phyloP scores from a whole-genome alignment of 2,329 filamentous ascomycete genomes.

The Xylariaceae sp. region DNA sequence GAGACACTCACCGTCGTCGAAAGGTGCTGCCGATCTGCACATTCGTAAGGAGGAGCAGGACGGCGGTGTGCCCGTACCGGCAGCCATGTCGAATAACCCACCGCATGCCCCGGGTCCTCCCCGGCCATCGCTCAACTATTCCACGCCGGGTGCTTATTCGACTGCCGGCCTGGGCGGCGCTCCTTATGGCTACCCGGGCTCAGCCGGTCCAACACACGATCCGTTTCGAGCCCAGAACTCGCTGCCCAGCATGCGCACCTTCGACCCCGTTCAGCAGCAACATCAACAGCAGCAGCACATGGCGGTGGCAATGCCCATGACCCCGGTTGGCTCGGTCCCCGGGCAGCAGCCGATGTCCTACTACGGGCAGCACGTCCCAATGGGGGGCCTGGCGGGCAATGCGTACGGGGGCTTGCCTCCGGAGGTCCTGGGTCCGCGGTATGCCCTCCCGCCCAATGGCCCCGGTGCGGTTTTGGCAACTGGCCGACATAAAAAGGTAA shows the following conservation, averaged over 20 bases:
- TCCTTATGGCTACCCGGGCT: conserved; percentile 23
- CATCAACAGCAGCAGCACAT: conserved; percentile 25
- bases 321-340: conserved; percentile 28
- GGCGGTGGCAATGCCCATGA: conserved; percentile 29
- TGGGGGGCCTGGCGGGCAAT: conserved; percentile 21
- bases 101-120: conserved; percentile 19
- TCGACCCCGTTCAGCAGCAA: conserved; percentile 29
- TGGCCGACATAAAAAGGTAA: conserved; percentile 51
- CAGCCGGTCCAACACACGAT: conserved; percentile 21
- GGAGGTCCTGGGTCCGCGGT: conserved; percentile 35
- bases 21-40: conserved; percentile 11
- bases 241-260: conserved; percentile 36
- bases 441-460: conserved; percentile 40
- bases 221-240: conserved; percentile 27
- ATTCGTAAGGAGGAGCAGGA: conserved; percentile 8
- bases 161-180: conserved; percentile 19
- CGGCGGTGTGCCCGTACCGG: conserved; percentile 13
- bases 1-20: too few species aligned
- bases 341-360: conserved; percentile 31
- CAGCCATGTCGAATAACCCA: conserved; percentile 24
- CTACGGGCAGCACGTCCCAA: conserved; percentile 32
- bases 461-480: conserved; percentile 38
- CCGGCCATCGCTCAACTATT: conserved; percentile 21
- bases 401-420: conserved; percentile 35
- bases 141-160: conserved; percentile 19